Conservation (phyloP, 192 early-diverging fungal species). For the Lunasporangiospora selenospora region DNA sequence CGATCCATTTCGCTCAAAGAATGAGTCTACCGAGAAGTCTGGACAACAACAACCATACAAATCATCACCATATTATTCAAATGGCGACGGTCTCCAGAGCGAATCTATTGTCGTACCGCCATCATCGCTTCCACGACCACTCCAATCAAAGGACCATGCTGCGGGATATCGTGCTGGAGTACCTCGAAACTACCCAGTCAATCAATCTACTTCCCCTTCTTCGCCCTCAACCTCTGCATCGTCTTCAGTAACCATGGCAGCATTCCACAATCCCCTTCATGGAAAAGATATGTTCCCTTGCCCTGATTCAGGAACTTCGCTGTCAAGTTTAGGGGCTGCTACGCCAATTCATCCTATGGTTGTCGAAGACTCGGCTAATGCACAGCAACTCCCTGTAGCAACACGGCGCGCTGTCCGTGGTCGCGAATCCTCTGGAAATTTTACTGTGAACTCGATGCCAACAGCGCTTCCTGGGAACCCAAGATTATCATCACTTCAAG, state of each 20-base stretch:
- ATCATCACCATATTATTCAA: background rate
- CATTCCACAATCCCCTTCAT: background rate
- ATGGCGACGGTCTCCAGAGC: constrained; percentile 9
- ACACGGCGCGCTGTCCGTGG: constrained; percentile 27
- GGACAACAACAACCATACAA: constrained; percentile 8
- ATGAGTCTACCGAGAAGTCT: constrained; percentile 4
- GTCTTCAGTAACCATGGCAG: background rate
- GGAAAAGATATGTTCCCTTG: background rate
- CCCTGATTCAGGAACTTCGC: background rate
- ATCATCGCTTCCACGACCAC: constrained; percentile 30
- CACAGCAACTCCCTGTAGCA: too few species aligned
- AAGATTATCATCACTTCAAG: background rate
- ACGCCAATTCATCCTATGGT: too few species aligned
- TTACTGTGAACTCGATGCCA: constrained; percentile 32
- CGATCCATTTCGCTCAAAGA: background rate
- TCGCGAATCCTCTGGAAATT: constrained; percentile 7
- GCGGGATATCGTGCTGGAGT: constrained; percentile 17
- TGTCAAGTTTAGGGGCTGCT: too few species aligned
- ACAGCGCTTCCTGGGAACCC: background rate
- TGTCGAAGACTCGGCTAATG: too few species aligned
- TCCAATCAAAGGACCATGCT: constrained; percentile 17
- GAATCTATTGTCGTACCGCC: constrained; percentile 24
- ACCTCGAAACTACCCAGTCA: constrained; percentile 4
- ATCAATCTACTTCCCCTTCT: background rate
- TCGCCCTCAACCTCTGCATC: background rate